Conservation (phyloP, 2,329 filamentous ascomycete species). For the Aureobasidium musti region DNA sequence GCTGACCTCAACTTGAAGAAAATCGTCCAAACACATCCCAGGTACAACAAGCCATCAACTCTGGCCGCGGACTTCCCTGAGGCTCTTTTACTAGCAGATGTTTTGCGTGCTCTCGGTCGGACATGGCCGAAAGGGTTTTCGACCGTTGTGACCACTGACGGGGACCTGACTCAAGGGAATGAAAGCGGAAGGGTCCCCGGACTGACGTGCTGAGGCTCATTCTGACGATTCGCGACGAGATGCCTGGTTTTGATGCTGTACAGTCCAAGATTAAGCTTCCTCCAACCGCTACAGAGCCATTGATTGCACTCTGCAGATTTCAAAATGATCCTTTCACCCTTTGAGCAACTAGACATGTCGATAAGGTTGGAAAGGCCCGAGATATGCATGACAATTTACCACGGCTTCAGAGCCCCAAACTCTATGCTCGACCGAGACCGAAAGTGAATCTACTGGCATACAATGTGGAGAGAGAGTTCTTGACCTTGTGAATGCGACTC, state of each 20-base stretch:
- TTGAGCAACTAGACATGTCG: not conserved
- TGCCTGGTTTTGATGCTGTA: not conserved
- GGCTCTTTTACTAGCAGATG: not conserved
- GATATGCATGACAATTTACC: not conserved
- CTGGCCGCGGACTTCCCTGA: slow-evolving; percentile 57
- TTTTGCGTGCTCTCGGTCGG: not conserved
- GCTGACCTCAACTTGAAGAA: slow-evolving; percentile 43
- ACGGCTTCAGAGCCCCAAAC: not conserved
- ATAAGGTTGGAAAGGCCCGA: slow-evolving; percentile 15
- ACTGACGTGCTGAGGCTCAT: not conserved
- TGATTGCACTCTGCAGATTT: not conserved
- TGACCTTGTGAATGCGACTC: not conserved
- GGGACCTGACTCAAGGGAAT: slow-evolving; percentile 10
- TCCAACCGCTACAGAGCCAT: not conserved
- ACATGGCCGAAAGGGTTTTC: not conserved
- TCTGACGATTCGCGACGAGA: not conserved
- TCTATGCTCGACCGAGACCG: not conserved
- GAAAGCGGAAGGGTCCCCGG: not conserved
- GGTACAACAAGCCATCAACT: slow-evolving; percentile 57
- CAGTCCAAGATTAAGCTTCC: not conserved
- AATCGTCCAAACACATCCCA: slow-evolving; percentile 58
- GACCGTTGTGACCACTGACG: not conserved
- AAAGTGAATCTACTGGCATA: not conserved
- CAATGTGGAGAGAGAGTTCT: not conserved
- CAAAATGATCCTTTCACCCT: not conserved